Percentiles rank a stretch among this genome's conserved stretches.
Evolutionary conservation across 805 yeast species (phyloP).

Genomic region (Isabelozyma heimii): DNA sequence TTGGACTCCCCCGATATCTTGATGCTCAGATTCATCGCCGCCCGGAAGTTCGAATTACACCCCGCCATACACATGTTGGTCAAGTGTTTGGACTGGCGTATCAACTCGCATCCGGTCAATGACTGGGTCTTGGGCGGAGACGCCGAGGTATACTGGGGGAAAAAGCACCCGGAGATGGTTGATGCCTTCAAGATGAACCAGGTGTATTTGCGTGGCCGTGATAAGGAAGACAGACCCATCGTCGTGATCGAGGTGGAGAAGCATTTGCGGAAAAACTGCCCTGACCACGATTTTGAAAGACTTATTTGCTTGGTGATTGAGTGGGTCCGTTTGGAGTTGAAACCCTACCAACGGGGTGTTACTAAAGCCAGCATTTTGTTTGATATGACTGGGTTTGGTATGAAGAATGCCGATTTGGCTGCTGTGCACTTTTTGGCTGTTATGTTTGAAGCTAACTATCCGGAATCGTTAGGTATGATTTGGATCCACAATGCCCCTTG

Average conservation of each 20-base stretch:
- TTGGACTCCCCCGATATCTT: constrained; percentile 76
- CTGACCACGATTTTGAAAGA: constrained; percentile 43
- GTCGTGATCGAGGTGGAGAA: constrained; percentile 15
- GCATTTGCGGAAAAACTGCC: constrained; percentile 20
- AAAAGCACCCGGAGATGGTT: constrained; percentile 36
- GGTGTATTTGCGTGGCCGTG: constrained; percentile 67
- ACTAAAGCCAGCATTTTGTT: constrained; percentile 40
- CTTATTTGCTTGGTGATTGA: constrained; percentile 74
- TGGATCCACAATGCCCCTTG: constrained; percentile 93
- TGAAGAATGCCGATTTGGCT: constrained; percentile 84
- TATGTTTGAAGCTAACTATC: constrained; percentile 91
- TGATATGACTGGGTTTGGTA: constrained; percentile 74
- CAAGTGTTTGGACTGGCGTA: constrained; percentile 70
- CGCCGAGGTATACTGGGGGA: constrained; percentile 42
- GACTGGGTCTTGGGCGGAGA: constrained; percentile 64
- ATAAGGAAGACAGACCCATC: constrained; percentile 39
- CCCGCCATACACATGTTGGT: constrained; percentile 65
- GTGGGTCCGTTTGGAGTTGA: constrained; percentile 60
- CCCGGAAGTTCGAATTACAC: constrained; percentile 76
- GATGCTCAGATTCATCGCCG: constrained; percentile 68
- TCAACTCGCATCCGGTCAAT: constrained; percentile 56
- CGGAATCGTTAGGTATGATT: constrained; percentile 81
- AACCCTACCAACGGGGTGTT: constrained; percentile 19
- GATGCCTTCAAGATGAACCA: constrained; percentile 60
- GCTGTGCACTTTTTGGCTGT: constrained; percentile 83